Percentiles rank a stretch among this genome's conserved stretches.
These are phyloP conservation scores for Starmerella davenportii DNA, from an alignment of 805 yeast genomes.

Conservation along the genomic window DNA sequence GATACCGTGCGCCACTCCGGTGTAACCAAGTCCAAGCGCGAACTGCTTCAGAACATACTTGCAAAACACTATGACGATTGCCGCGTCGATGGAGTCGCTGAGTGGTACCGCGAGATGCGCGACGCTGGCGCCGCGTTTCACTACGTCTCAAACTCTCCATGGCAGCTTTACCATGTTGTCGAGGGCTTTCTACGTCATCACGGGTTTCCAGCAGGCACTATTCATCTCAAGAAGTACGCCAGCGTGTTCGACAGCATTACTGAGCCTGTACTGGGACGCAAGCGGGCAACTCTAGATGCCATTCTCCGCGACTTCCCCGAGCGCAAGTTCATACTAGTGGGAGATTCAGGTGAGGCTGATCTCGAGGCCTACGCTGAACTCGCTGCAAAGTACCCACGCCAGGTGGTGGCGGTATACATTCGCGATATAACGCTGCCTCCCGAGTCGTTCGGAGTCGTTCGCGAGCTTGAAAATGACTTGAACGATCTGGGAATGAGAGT, in stretches of 20 bases:
- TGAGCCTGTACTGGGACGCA: slow-evolving; percentile 75
- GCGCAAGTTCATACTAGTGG: slow-evolving; percentile 65
- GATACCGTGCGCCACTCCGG: slow-evolving; percentile 89
- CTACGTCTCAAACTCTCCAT: slow-evolving; percentile 90
- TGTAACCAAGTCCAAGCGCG: slow-evolving; percentile 71
- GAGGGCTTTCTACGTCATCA: slow-evolving; percentile 36
- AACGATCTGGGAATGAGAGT: no score
- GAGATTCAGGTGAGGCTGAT: slow-evolving; percentile 94
- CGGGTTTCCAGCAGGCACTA: slow-evolving; percentile 58
- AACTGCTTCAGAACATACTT: slow-evolving; percentile 61
- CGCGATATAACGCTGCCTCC: slow-evolving; percentile 40
- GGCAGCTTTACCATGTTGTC: slow-evolving; percentile 59
- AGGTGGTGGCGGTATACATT: slow-evolving; percentile 57
- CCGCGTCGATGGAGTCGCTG: slow-evolving; percentile 53
- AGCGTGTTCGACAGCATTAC: slow-evolving; percentile 69
- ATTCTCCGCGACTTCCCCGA: slow-evolving; percentile 57
- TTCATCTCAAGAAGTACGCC: slow-evolving; percentile 70
- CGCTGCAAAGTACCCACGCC: slow-evolving; percentile 42
- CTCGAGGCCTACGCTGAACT: slow-evolving; percentile 72
- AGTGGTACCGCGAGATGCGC: slow-evolving; percentile 46
- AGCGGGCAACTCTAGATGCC: slow-evolving; percentile 43
- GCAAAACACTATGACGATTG: slow-evolving; percentile 48
- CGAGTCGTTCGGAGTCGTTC: no score
- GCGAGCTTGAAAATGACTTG: no score
- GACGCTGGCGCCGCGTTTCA: slow-evolving; percentile 46